Conservation (phyloP, 192 early-diverging fungal species). For the Endogone sp. region DNA sequence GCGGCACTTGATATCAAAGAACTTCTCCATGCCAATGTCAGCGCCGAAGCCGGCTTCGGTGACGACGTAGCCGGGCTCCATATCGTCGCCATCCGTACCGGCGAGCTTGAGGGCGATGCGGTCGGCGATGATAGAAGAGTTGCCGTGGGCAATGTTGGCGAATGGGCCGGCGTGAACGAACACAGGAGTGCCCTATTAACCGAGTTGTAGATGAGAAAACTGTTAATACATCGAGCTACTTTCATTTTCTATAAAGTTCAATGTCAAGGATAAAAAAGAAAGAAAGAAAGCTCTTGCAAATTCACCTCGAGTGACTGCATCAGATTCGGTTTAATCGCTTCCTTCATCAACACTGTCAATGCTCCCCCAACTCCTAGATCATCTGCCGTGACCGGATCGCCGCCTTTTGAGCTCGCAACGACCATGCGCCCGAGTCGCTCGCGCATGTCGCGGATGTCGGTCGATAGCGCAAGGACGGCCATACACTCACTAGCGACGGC, state of each 20-base stretch:
- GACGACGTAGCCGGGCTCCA: constrained; percentile 80
- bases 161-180: constrained; percentile 99
- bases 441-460: constrained; percentile 90
- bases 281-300: no score
- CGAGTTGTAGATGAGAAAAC: no score
- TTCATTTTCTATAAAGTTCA: no score
- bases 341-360: constrained; percentile 95
- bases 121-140: constrained; percentile 95
- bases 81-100: constrained; percentile 58
- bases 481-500: constrained; percentile 98
- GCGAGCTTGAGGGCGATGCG: constrained; percentile 91
- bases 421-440: constrained; percentile 93
- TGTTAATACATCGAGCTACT: no score
- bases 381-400: constrained; percentile 88
- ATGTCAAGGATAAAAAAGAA: no score
- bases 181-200: constrained; percentile 85
- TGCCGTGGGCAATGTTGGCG: constrained; percentile 99
- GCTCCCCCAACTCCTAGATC: constrained; percentile 96
- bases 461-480: constrained; percentile 94
- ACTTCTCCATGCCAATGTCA: constrained; percentile 99
- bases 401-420: constrained; percentile 77
- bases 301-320: constrained; percentile 94
- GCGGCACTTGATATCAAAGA: constrained; percentile 99
- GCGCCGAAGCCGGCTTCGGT: constrained; percentile 99
- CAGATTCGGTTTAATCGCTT: constrained; percentile 97